These are phyloP conservation scores for Claviceps arundinis DNA, from an alignment of 2,329 filamentous ascomycete species.

Conservation along the genomic window DNA sequence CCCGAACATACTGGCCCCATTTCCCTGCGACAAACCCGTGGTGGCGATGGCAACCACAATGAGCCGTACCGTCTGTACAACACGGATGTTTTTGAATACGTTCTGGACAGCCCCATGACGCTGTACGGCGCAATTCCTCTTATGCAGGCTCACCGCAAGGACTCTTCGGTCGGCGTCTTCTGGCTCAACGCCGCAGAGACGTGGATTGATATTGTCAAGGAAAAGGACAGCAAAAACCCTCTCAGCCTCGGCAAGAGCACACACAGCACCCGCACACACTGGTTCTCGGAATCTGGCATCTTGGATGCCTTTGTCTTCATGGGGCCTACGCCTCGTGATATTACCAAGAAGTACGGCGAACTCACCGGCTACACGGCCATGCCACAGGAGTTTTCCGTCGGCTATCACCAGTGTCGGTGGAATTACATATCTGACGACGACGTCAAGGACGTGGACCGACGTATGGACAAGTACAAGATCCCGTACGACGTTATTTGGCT, in stretches of 20 bases:
- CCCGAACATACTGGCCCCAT: slow-evolving; percentile 83
- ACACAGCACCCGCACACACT: slow-evolving; percentile 79
- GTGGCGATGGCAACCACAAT: slow-evolving; percentile 69
- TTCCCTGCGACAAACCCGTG: slow-evolving; percentile 80
- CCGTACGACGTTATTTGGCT: slow-evolving; percentile 99
- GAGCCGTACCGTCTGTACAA: slow-evolving; percentile 96
- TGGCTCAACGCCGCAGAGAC: slow-evolving; percentile 97
- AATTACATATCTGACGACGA: slow-evolving; percentile 97
- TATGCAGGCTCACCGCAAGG: slow-evolving; percentile 93
- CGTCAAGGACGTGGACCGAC: slow-evolving; percentile 89
- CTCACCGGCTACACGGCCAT: slow-evolving; percentile 85
- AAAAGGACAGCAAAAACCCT: slow-evolving; percentile 59
- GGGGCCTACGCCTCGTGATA: slow-evolving; percentile 70
- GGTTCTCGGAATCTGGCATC: slow-evolving; percentile 86
- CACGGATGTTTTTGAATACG: slow-evolving; percentile 93
- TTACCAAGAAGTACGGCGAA: slow-evolving; percentile 73
- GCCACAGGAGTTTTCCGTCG: slow-evolving; percentile 84
- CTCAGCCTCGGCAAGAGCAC: slow-evolving; percentile 56
- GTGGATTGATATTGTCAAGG: slow-evolving; percentile 89
- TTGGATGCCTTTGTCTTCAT: slow-evolving; percentile 92
- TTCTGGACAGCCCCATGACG: slow-evolving; percentile 95
- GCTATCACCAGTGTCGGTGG: slow-evolving; percentile 96
- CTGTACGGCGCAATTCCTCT: slow-evolving; percentile 94
- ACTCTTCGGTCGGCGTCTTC: slow-evolving; percentile 88
- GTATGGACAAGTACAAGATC: slow-evolving; percentile 90